Evolutionary conservation across 352 stramenopile genomes (phyloP).

Genomic region (Phytopythium ostracodes): DNA sequence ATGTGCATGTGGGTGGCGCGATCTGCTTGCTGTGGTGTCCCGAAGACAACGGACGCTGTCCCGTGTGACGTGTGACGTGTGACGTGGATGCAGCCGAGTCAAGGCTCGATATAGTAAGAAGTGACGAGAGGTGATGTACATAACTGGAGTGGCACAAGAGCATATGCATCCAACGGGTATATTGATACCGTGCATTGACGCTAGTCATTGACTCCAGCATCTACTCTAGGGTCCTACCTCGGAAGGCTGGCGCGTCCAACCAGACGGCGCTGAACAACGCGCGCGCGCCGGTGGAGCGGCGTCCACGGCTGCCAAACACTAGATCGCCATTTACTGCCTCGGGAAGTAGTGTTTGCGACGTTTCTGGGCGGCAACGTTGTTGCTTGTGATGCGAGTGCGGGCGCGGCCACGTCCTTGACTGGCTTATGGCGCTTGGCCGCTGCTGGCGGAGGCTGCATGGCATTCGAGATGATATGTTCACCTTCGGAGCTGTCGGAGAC

Average conservation of each 20-base stretch:
- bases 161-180: too few relatives aligned
- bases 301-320: background rate
- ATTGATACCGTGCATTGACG: background rate
- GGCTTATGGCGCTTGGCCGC: background rate
- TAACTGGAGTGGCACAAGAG: too few relatives aligned
- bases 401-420: background rate
- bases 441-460: background rate
- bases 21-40: background rate
- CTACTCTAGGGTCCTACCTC: background rate
- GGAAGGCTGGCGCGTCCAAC: background rate
- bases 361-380: background rate
- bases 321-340: background rate
- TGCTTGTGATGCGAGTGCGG: background rate
- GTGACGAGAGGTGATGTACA: too few relatives aligned
- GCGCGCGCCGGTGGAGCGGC: background rate
- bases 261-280: background rate
- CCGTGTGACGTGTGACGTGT: conserved; percentile 5
- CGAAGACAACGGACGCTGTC: background rate
- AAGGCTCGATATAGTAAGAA: too few relatives aligned
- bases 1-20: background rate
- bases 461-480: background rate
- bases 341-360: background rate
- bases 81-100: too few relatives aligned
- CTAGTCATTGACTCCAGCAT: background rate
- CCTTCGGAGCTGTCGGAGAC: background rate